Evolutionary conservation across 106 monocot genomes (phyloP).

Genomic region (Dendrobium chrysotoxum): DNA sequence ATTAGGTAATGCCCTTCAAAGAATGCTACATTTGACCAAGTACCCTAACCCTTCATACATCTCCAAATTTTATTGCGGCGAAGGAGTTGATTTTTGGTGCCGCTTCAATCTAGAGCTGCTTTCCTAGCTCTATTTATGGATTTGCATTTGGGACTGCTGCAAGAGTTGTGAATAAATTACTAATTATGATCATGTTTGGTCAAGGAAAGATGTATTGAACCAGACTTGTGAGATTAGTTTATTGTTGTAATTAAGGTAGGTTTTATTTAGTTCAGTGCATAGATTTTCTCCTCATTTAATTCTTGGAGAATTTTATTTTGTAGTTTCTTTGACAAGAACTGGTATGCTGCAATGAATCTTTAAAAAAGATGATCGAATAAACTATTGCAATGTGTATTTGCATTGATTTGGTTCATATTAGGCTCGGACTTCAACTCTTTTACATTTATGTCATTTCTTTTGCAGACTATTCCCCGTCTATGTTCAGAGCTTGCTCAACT

Average conservation of each 20-base stretch:
- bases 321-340: not conserved
- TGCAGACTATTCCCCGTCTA: slow-evolving; percentile 84
- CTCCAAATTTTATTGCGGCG: too few relatives aligned
- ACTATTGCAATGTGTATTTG: not conserved
- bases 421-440: not conserved
- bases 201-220: not conserved
- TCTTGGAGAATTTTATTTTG: not conserved
- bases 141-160: not conserved
- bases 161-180: not conserved
- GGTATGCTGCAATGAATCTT: slow-evolving; percentile 2
- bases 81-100: too few relatives aligned
- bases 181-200: not conserved
- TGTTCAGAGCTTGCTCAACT: slow-evolving; percentile 98
- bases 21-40: not conserved
- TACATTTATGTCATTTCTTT: slow-evolving; percentile 4
- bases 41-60: not conserved
- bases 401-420: not conserved
- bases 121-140: not conserved
- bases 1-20: not conserved
- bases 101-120: not conserved
- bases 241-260: not conserved
- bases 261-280: not conserved
- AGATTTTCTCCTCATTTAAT: not conserved
- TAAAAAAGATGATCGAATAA: not conserved
- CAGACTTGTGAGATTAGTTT: not conserved